These are phyloP conservation scores for Colletotrichum cereale DNA, from an alignment of 2,329 filamentous ascomycete genomes.

Conservation along the genomic window DNA sequence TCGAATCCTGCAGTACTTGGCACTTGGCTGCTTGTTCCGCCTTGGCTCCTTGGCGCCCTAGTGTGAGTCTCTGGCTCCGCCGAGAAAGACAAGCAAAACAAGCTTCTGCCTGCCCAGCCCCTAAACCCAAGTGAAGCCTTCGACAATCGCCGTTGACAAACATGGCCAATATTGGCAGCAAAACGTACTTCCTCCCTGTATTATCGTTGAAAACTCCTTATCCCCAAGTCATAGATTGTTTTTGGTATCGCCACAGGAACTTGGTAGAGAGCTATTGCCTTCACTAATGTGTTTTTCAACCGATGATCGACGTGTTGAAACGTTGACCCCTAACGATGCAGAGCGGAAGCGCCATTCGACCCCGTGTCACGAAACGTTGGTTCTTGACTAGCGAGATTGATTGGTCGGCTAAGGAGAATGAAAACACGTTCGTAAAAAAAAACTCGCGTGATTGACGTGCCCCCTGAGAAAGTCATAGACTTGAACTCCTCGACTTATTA, in stretches of 20 bases:
- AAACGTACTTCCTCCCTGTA: no score
- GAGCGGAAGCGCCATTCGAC: background rate
- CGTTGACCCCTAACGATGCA: constrained; percentile 8
- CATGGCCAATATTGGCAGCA: background rate
- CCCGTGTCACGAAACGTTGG: constrained; percentile 20
- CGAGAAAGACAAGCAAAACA: constrained; percentile 32
- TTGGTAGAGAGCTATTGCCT: background rate
- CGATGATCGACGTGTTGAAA: constrained; percentile 25
- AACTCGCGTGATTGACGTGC: background rate
- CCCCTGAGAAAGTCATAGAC: background rate
- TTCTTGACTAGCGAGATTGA: background rate
- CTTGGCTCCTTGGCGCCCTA: constrained; percentile 19
- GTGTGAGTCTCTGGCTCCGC: constrained; percentile 12
- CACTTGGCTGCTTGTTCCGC: constrained; percentile 28
- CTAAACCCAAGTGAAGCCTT: constrained; percentile 3
- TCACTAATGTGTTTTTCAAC: background rate
- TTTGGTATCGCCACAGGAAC: background rate
- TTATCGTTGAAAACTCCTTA: background rate
- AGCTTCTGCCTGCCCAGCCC: constrained; percentile 29
- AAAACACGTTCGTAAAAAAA: background rate
- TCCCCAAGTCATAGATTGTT: no score
- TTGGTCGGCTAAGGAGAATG: background rate
- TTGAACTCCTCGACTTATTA: background rate
- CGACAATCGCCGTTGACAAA: background rate
- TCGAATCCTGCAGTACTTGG: constrained; percentile 20